Conservation (phyloP, 176 grass and related monocot genomes). For the Zizania latifolia region DNA sequence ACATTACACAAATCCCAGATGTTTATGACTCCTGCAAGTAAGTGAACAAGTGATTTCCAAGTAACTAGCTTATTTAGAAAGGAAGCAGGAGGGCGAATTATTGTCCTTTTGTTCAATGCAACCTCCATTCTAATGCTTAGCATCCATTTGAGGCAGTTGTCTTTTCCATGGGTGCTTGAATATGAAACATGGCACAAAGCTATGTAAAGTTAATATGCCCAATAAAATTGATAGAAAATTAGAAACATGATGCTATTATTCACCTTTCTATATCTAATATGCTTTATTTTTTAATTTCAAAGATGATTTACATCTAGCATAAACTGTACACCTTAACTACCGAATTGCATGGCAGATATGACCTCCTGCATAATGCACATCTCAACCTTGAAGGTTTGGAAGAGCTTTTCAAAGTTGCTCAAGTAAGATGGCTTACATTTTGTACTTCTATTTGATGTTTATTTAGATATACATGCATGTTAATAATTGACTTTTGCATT, state of each 20-base stretch:
- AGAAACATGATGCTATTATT: background rate
- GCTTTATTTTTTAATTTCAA: background rate
- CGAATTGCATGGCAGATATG: conserved; percentile 69
- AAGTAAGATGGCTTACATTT: conserved; percentile 49
- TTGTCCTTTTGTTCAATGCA: background rate
- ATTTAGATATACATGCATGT: conserved; percentile 4
- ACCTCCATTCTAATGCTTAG: background rate
- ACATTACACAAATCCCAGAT: conserved; percentile 98
- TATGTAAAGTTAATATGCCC: conserved; percentile 12
- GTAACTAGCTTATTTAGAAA: background rate
- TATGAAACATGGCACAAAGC: background rate
- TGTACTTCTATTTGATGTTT: conserved; percentile 22
- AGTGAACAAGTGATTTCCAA: conserved; percentile 63
- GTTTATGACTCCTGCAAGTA: conserved; percentile 99
- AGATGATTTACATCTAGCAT: conserved; percentile 1
- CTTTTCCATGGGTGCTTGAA: background rate
- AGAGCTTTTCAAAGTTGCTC: conserved; percentile 90
- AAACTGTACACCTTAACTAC: conserved; percentile 20
- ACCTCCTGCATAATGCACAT: conserved; percentile 92
- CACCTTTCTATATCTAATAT: background rate
- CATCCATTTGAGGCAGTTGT: background rate
- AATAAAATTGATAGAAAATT: background rate
- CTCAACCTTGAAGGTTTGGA: conserved; percentile 93
- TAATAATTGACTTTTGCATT: background rate
- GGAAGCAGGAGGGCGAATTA: background rate